A percentile compares a stretch with the other conserved stretches of the same genome.
phyloP scores from a whole-genome alignment of 768 basidiomycete species.

The Pleurotus djamor region DNA sequence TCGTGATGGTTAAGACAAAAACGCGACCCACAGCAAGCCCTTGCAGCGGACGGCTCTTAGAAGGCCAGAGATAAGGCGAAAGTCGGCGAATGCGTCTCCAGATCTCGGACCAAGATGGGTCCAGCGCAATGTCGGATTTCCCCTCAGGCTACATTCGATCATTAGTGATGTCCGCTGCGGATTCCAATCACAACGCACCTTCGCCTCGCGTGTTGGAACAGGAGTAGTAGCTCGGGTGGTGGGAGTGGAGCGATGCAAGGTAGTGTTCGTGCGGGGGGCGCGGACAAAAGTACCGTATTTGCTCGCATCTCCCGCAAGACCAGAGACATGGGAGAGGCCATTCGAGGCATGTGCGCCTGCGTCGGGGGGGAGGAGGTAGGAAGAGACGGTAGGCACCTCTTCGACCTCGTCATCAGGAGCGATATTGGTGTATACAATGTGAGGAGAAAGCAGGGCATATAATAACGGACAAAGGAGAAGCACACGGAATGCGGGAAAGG shows the following conservation, averaged over 20 bases:
- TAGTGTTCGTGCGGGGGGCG: conserved; percentile 47
- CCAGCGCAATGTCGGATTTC: conserved; percentile 53
- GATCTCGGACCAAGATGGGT: conserved; percentile 74
- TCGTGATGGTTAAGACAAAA: conserved; percentile 3
- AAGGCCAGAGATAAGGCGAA: conserved; percentile 84
- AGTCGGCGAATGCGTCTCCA: conserved; percentile 63
- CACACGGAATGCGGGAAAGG: conserved; percentile 64
- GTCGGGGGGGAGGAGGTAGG: conserved; percentile 55
- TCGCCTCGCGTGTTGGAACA: conserved; percentile 37
- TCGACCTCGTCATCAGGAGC: conserved; percentile 37
- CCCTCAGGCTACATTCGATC: conserved; percentile 25
- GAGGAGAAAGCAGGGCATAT: conserved; percentile 59
- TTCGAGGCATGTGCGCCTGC: conserved; percentile 42
- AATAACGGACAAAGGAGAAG: conserved; percentile 61
- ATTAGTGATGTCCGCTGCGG: conserved; percentile 1
- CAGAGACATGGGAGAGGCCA: conserved; percentile 45
- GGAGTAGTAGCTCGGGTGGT: conserved; percentile 54
- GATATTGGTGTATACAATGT: conserved; percentile 58
- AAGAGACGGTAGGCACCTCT: conserved; percentile 42
- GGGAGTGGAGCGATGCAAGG: conserved; percentile 48
- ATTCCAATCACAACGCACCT: conserved; percentile 25
- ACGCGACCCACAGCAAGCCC: conserved; percentile 53
- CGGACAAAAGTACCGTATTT: conserved; percentile 77
- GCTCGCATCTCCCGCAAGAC: conserved; percentile 35
- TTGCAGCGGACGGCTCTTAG: conserved; percentile 63